These are phyloP conservation scores for Sugiyamaella sp. DNA, from an alignment of 1,139 yeast genomes.

Conservation along the genomic window DNA sequence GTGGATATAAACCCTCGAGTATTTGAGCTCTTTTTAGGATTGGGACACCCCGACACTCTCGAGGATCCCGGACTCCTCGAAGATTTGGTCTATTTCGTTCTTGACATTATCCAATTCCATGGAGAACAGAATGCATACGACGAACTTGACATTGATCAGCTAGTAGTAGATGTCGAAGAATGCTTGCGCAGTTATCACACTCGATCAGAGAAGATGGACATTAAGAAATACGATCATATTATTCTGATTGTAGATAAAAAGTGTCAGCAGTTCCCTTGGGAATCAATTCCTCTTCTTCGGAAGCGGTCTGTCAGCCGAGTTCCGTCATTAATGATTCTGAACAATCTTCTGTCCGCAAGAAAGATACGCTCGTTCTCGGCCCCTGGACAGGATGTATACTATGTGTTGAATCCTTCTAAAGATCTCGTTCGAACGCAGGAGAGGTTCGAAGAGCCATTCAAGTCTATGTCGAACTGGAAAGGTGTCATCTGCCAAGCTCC, in stretches of 20 bases:
- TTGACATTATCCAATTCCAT: constrained; percentile 62
- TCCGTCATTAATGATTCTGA: constrained; percentile 63
- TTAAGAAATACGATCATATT: constrained; percentile 51
- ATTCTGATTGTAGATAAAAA: constrained; percentile 68
- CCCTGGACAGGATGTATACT: constrained; percentile 46
- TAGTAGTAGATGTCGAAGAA: constrained; percentile 53
- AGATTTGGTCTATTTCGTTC: constrained; percentile 63
- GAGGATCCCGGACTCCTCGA: constrained; percentile 52
- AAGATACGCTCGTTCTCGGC: constrained; percentile 17
- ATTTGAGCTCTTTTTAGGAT: constrained; percentile 54
- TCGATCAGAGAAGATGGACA: constrained; percentile 18
- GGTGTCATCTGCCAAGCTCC: constrained; percentile 63
- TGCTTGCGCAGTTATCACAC: constrained; percentile 44
- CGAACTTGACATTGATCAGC: constrained; percentile 60
- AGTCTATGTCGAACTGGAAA: constrained; percentile 50
- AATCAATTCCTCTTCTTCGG: constrained; percentile 63
- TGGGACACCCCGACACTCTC: constrained; percentile 46
- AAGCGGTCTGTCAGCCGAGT: constrained; percentile 67
- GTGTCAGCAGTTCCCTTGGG: constrained; percentile 85
- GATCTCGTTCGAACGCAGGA: constrained; percentile 73
- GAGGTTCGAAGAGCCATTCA: constrained; percentile 55
- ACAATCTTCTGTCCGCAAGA: constrained; percentile 41
- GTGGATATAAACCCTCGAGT: constrained; percentile 55
- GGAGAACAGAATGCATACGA: constrained; percentile 69
- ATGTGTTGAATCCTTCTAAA: constrained; percentile 78